These are phyloP conservation scores for Kwoniella dendrophila DNA, from an alignment of 768 basidiomycete genomes.

Conservation along the genomic window DNA sequence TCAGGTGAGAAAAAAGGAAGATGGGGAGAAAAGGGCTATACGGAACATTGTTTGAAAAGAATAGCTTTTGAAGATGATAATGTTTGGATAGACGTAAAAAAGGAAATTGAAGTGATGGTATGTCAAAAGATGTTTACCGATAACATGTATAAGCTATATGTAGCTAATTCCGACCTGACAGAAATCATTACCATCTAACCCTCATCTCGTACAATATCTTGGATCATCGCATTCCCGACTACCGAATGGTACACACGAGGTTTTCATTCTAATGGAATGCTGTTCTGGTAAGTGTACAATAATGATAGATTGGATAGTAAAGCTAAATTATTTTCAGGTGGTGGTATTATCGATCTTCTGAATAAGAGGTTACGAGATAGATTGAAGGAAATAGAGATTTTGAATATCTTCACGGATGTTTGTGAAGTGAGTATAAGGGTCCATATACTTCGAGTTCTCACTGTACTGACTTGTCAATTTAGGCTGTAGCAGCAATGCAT, in stretches of 20 bases:
- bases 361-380: constrained; percentile 92
- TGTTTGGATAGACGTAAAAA: constrained; percentile 90
- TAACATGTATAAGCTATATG: no score
- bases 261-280: constrained; percentile 99
- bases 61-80: constrained; percentile 88
- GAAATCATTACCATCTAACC: constrained; percentile 88
- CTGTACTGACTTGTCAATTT: neutral
- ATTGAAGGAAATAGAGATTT: constrained; percentile 90
- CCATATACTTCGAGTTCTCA: neutral
- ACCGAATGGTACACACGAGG: constrained; percentile 82
- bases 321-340: constrained; percentile 63
- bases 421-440: constrained; percentile 66
- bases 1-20: constrained; percentile 35
- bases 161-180: constrained; percentile 58
- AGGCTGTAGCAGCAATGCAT: constrained; percentile 94
- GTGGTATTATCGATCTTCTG: constrained; percentile 99
- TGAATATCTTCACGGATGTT: constrained; percentile 96
- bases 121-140: constrained; percentile 30
- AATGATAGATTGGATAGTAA: constrained; percentile 13
- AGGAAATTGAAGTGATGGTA: constrained; percentile 99
- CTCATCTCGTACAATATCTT: constrained; percentile 93
- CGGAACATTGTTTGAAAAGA: constrained; percentile 94
- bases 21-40: constrained; percentile 68
- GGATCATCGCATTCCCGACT: constrained; percentile 89
- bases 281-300: constrained; percentile 69